Evolutionary conservation across 2,329 filamentous ascomycete genomes (phyloP).

Genomic region (Talaromyces sp.): DNA sequence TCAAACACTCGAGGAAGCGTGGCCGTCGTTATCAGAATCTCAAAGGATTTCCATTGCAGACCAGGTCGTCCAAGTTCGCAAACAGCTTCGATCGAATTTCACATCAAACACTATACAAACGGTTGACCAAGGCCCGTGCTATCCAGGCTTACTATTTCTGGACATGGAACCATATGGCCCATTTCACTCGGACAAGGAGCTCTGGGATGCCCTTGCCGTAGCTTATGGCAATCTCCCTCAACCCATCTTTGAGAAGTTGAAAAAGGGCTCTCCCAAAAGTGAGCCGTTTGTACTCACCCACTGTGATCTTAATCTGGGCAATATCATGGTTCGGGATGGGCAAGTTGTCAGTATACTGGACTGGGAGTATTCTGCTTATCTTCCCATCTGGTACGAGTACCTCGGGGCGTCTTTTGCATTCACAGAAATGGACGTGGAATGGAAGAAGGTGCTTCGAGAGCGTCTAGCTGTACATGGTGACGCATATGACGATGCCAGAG

Average conservation of each 20-base stretch:
- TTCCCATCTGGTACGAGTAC: conserved; percentile 32
- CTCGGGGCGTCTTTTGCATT: conserved; percentile 19
- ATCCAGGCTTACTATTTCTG: conserved; percentile 15
- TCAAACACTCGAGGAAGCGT: conserved; percentile 14
- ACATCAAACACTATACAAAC: conserved; percentile 2
- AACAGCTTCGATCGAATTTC: conserved; percentile 3
- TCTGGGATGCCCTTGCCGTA: conserved; percentile 14
- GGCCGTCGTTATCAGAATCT: conserved; percentile 13
- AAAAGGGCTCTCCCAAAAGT: conserved; percentile 16
- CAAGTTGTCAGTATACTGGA: conserved; percentile 24
- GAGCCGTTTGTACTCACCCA: conserved; percentile 23
- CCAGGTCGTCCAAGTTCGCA: conserved; percentile 2
- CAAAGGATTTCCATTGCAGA: conserved; percentile 4
- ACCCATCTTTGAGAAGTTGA: conserved; percentile 16
- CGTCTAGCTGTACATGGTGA: conserved; percentile 16
- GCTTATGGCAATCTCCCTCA: conserved; percentile 13
- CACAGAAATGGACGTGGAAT: conserved; percentile 19
- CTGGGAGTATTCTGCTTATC: conserved; percentile 28
- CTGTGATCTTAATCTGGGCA: conserved; percentile 23
- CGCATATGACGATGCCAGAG: conserved; percentile 16
- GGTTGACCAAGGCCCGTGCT: conserved; percentile 10
- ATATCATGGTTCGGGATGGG: conserved; percentile 23
- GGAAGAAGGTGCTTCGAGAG: conserved; percentile 19
- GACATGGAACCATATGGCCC: conserved; percentile 12
- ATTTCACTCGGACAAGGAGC: conserved; percentile 17